Conservation (phyloP, 257 asterid genomes). For the Scutellaria galericulata region DNA sequence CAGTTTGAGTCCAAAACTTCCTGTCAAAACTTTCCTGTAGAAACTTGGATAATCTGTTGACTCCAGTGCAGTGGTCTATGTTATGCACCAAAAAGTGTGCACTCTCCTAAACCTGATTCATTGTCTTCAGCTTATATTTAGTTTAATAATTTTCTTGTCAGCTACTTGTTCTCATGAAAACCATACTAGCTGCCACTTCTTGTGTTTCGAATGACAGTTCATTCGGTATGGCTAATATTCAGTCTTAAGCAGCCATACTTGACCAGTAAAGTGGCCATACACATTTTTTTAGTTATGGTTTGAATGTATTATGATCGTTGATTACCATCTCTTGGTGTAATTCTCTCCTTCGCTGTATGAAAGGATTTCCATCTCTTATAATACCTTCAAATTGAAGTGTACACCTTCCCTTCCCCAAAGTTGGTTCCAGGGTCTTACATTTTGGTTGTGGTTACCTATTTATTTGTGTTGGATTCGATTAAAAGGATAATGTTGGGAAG, state of each 20-base stretch:
- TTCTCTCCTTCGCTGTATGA: neutral
- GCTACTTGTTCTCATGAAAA: conserved; percentile 7
- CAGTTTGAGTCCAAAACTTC: conserved; percentile 9
- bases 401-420: neutral
- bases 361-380: neutral
- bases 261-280: conserved; percentile 9
- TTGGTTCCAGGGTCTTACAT: neutral
- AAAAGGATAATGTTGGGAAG: conserved; percentile 14
- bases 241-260: neutral
- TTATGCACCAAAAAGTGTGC: conserved; percentile 1
- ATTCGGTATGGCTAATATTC: neutral
- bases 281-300: conserved; percentile 14
- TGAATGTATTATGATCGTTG: conserved; percentile 18
- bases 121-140: conserved; percentile 2
- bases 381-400: conserved; percentile 5
- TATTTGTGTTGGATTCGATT: conserved; percentile 10
- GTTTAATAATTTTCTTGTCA: neutral
- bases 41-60: neutral
- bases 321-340: neutral
- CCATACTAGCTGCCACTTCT: neutral
- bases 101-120: neutral
- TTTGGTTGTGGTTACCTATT: conserved; percentile 13
- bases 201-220: conserved; percentile 14
- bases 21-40: neutral
- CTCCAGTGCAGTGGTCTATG: neutral